Conservation (phyloP, 1,139 yeast genomes). For the Kodamaea plutei region DNA sequence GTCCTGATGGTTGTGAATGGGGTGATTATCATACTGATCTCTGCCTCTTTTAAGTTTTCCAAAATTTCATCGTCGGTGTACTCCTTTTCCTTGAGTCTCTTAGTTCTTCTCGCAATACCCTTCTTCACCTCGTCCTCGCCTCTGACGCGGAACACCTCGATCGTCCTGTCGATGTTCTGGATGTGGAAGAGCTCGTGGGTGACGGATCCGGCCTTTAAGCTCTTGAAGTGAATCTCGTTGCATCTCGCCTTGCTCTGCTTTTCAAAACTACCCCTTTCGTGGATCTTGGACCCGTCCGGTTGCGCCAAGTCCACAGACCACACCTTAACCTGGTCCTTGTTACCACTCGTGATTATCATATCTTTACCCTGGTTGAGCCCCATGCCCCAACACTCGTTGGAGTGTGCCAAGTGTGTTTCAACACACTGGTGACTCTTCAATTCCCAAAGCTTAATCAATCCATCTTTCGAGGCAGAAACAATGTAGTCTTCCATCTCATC, state of each 20-base stretch:
- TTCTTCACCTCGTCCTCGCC: conserved; percentile 73
- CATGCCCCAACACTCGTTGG: conserved; percentile 89
- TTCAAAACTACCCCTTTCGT: conserved; percentile 63
- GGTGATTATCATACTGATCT: conserved; percentile 55
- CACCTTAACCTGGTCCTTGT: conserved; percentile 75
- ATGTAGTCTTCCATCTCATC: conserved; percentile 68
- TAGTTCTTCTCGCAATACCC: conserved; percentile 74
- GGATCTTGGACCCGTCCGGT: conserved; percentile 51
- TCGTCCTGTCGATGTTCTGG: conserved; percentile 74
- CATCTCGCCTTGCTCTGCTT: conserved; percentile 81
- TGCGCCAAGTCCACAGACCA: conserved; percentile 64
- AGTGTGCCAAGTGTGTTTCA: conserved; percentile 92
- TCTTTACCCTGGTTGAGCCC: conserved; percentile 41
- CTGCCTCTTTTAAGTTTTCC: conserved; percentile 49
- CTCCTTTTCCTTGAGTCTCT: conserved; percentile 70
- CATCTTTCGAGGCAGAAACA: conserved; percentile 80
- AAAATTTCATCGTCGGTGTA: conserved; percentile 58
- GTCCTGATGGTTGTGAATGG: conserved; percentile 63
- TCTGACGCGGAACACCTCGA: conserved; percentile 81
- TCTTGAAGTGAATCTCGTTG: conserved; percentile 52
- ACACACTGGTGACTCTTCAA: conserved; percentile 82
- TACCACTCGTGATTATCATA: conserved; percentile 66
- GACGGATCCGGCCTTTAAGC: conserved; percentile 23
- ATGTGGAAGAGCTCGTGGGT: conserved; percentile 52
- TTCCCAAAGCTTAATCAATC: conserved; percentile 91